Percentiles rank a stretch among this genome's conserved stretches.
Evolutionary conservation across 306 rosid species (phyloP).

Genomic region (Cicer bijugum): DNA sequence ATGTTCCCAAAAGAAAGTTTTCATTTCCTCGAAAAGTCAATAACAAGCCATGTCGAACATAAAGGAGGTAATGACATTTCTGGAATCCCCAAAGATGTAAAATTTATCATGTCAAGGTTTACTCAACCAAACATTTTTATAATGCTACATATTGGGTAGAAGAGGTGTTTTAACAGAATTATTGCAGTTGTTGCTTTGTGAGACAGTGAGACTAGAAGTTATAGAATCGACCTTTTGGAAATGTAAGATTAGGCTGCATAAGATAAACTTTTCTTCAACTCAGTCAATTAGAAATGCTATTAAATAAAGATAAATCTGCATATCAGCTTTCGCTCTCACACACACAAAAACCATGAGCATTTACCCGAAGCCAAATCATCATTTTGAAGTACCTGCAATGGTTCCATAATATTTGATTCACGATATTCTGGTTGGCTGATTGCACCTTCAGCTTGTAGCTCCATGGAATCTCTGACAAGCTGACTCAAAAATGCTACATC

Average conservation of each 20-base stretch:
- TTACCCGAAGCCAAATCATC: slow-evolving; percentile 27
- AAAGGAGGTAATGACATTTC: slow-evolving; percentile 24
- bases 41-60: slow-evolving; percentile 11
- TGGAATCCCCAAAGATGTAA: not conserved
- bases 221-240: no score
- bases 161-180: no score
- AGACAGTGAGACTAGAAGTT: no score
- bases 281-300: slow-evolving; percentile 12
- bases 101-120: slow-evolving; percentile 4
- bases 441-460: slow-evolving; percentile 80
- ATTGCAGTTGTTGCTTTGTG: not conserved
- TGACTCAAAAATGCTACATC: slow-evolving; percentile 89
- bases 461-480: slow-evolving; percentile 89
- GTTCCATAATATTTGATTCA: slow-evolving; percentile 66
- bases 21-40: slow-evolving; percentile 16
- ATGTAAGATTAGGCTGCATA: no score
- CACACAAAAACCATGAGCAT: slow-evolving; percentile 6
- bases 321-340: not conserved
- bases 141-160: not conserved
- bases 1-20: slow-evolving; percentile 5
- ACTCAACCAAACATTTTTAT: not conserved
- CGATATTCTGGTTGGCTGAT: slow-evolving; percentile 52
- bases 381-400: slow-evolving; percentile 74
- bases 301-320: slow-evolving; percentile 2
- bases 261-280: slow-evolving; percentile 19